Evolutionary conservation across 768 basidiomycete genomes (phyloP).

Genomic region (Russula sp.): DNA sequence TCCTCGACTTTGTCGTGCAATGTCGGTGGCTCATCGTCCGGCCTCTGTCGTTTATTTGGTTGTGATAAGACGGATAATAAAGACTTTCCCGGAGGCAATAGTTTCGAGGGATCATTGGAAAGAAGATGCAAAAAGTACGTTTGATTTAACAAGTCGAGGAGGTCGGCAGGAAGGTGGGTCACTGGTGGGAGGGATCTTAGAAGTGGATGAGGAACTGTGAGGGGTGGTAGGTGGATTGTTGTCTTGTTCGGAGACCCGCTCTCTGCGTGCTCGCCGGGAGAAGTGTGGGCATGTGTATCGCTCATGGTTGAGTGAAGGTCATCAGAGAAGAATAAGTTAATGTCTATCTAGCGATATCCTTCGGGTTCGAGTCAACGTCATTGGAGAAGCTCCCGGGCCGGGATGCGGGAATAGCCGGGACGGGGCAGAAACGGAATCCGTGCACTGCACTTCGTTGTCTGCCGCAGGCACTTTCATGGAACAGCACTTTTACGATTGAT

Average conservation of each 20-base stretch:
- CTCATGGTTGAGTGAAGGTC: constrained; percentile 7
- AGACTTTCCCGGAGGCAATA: constrained; percentile 72
- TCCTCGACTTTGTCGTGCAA: constrained; percentile 49
- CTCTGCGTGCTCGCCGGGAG: background rate
- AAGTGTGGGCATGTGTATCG: background rate
- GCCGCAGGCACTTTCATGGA: constrained; percentile 6
- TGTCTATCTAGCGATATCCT: background rate
- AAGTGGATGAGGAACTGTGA: constrained; percentile 25
- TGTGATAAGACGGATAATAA: constrained; percentile 58
- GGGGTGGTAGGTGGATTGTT: constrained; percentile 15
- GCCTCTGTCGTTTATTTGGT: constrained; percentile 25
- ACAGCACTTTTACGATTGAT: background rate
- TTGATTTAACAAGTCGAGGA: constrained; percentile 55
- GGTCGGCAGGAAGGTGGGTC: constrained; percentile 50
- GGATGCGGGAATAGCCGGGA: background rate
- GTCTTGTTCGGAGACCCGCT: background rate
- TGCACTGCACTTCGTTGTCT: too few species aligned
- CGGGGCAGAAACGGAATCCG: too few species aligned
- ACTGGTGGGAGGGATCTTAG: constrained; percentile 29
- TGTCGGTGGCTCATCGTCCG: constrained; percentile 34
- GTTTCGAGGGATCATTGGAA: constrained; percentile 54
- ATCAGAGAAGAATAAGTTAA: background rate
- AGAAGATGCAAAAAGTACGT: constrained; percentile 67
- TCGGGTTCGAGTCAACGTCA: background rate
- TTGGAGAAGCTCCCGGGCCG: background rate